Percentiles rank a stretch among this genome's conserved stretches.
Conservation (phyloP, 1,139 yeast species). For the Hansenula lynferdii region DNA sequence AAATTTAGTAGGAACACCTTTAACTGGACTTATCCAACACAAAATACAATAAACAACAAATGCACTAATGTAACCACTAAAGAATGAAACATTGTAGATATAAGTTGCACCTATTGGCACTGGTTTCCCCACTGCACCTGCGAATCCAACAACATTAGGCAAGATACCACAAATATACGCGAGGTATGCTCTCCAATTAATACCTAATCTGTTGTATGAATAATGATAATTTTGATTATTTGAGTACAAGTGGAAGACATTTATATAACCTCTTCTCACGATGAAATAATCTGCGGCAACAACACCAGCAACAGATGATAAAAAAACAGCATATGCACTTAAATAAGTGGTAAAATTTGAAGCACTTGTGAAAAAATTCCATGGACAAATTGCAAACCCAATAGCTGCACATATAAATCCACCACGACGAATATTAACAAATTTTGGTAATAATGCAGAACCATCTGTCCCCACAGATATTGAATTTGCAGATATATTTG, state of each 20-base stretch:
- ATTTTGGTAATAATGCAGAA: constrained; percentile 49
- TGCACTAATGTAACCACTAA: constrained; percentile 27
- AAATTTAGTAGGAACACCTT: not conserved
- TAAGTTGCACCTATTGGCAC: constrained; percentile 25
- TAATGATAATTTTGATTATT: constrained; percentile 24
- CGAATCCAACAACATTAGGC: constrained; percentile 30
- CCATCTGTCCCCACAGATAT: constrained; percentile 58
- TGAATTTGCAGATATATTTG: constrained; percentile 57
- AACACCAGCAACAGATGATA: constrained; percentile 31
- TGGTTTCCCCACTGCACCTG: constrained; percentile 26
- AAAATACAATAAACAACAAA: constrained; percentile 20
- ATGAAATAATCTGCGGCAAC: constrained; percentile 28
- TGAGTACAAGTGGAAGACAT: not conserved
- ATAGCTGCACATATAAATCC: constrained; percentile 27
- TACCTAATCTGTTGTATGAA: constrained; percentile 21
- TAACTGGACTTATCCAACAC: constrained; percentile 6
- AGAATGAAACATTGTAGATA: constrained; percentile 30
- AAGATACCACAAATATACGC: constrained; percentile 28
- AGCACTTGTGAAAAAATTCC: constrained; percentile 31
- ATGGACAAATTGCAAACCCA: constrained; percentile 34
- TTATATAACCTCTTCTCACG: constrained; percentile 20
- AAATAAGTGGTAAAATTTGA: constrained; percentile 28
- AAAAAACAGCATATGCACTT: constrained; percentile 31
- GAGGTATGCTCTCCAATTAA: constrained; percentile 5
- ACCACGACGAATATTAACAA: constrained; percentile 36